Conservation (phyloP, 2,329 filamentous ascomycete species). For the Xylariomycetidae sp. region DNA sequence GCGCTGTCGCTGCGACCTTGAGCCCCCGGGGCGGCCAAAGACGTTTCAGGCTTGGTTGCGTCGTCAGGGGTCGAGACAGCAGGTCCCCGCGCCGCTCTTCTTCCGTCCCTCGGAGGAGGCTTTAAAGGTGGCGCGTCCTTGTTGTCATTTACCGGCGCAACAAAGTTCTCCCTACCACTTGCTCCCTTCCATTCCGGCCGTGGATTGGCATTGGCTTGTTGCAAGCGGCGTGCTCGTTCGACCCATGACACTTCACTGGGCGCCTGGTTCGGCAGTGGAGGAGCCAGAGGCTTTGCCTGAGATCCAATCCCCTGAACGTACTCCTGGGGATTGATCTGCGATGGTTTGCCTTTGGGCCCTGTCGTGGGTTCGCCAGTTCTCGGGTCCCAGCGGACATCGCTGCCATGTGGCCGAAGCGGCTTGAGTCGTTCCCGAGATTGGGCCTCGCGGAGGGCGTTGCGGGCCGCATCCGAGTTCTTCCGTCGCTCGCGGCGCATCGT, state of each 20-base stretch:
- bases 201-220: constrained; percentile 26
- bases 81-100: constrained; percentile 26
- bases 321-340: constrained; percentile 50
- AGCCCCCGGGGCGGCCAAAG: constrained; percentile 13
- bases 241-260: constrained; percentile 33
- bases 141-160: constrained; percentile 59
- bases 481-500: constrained; percentile 46
- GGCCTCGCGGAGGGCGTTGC: constrained; percentile 31
- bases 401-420: constrained; percentile 25
- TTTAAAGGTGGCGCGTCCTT: constrained; percentile 49
- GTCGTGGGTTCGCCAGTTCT: constrained; percentile 60
- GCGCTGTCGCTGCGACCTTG: constrained; percentile 3
- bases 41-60: constrained; percentile 29
- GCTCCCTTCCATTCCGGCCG: constrained; percentile 66
- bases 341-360: constrained; percentile 47
- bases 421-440: constrained; percentile 31
- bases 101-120: constrained; percentile 46
- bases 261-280: too few relatives aligned
- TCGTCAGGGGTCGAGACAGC: constrained; percentile 26
- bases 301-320: constrained; percentile 34
- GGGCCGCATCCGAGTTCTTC: constrained; percentile 35
- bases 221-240: constrained; percentile 39
- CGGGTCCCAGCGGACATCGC: constrained; percentile 55
- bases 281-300: constrained; percentile 17
- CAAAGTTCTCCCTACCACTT: constrained; percentile 60